Conservation (phyloP, 306 rosid genomes). For the Cicer judaicum region DNA sequence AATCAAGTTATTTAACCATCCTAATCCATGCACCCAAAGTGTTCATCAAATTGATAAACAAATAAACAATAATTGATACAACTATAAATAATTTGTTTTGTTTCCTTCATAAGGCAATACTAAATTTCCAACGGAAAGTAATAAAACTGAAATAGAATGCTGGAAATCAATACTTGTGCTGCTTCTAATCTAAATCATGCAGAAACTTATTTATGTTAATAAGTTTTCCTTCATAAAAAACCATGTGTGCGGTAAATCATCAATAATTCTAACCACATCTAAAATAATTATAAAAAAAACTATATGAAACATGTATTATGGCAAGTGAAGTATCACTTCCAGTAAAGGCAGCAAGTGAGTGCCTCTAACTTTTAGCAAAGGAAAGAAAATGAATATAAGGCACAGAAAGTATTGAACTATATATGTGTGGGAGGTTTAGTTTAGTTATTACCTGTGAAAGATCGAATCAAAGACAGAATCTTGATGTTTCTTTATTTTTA, state of each 20-base stretch:
- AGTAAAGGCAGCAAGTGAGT: no score
- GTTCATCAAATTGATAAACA: neutral
- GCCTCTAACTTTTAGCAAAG: no score
- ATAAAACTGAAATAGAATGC: neutral
- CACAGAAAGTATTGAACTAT: constrained; percentile 11
- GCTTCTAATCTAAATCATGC: constrained; percentile 11
- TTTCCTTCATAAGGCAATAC: neutral
- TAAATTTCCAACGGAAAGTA: constrained; percentile 20
- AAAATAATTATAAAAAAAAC: neutral
- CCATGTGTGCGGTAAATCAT: neutral
- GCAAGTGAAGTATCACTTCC: neutral
- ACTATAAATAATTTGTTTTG: neutral
- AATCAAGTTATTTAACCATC: constrained; percentile 23
- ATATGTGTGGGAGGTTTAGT: constrained; percentile 11
- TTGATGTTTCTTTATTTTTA: neutral
- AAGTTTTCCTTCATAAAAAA: neutral
- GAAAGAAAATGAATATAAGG: neutral
- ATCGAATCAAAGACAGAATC: constrained; percentile 15
- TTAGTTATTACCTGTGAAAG: constrained; percentile 40
- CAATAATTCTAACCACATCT: neutral
- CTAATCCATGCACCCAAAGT: constrained; percentile 32
- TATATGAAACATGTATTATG: neutral
- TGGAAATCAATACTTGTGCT: constrained; percentile 7
- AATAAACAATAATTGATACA: neutral
- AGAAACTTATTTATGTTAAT: neutral